phyloP scores from a whole-genome alignment of 139 green algal species.

The Spirogloea muscicola region DNA sequence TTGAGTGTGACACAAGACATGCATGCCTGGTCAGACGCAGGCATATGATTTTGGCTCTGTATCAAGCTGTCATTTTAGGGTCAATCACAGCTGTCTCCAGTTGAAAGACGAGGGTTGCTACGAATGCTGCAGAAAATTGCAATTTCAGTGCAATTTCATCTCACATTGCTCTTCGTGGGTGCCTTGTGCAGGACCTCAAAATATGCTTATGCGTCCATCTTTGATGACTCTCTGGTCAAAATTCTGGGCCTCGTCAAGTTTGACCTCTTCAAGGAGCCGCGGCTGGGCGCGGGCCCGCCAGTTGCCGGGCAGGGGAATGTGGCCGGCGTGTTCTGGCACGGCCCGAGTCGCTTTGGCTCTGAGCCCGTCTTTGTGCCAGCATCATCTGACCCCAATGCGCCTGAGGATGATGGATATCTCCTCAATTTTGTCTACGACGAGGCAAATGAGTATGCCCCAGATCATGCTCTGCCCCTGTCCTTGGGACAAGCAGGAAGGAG shows the following conservation, averaged over 20 bases:
- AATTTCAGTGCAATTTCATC: neutral
- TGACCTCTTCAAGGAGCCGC: slow-evolving; percentile 50
- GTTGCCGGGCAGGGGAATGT: no score
- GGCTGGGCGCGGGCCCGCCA: no score
- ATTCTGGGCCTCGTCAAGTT: slow-evolving; percentile 67
- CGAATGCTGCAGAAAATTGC: no score
- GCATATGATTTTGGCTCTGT: neutral
- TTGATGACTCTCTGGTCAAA: slow-evolving; percentile 12
- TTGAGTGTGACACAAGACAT: no score
- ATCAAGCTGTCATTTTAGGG: neutral
- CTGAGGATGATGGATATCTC: slow-evolving; percentile 74
- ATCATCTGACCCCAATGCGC: slow-evolving; percentile 10
- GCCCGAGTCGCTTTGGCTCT: slow-evolving; percentile 50
- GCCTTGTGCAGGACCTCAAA: slow-evolving; percentile 26
- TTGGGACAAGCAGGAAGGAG: no score
- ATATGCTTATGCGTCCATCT: slow-evolving; percentile 4
- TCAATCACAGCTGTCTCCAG: no score
- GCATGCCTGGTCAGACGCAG: neutral
- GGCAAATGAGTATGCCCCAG: neutral
- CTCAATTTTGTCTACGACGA: slow-evolving; percentile 64
- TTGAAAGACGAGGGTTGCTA: no score
- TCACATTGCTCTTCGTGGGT: neutral
- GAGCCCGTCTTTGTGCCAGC: slow-evolving; percentile 69
- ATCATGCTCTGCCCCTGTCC: neutral
- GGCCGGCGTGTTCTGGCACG: slow-evolving; percentile 50